A percentile compares a stretch with the other conserved stretches of the same genome.
Evolutionary conservation across 129 eudicot species (phyloP).

Genomic region (Chrysanthemum makinoi): DNA sequence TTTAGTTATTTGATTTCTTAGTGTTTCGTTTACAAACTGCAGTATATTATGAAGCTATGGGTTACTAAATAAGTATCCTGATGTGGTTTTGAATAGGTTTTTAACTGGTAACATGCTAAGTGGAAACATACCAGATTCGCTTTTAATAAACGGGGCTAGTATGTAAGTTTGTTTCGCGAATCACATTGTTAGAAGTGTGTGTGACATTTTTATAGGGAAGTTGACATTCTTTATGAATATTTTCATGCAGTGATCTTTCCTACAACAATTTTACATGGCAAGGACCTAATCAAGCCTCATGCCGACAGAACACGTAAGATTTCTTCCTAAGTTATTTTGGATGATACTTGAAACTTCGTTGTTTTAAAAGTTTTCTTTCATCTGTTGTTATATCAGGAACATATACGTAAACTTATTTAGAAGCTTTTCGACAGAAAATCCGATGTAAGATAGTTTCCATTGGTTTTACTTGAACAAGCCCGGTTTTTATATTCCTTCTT

Average conservation of each 20-base stretch:
- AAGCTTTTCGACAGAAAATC: conserved; percentile 53
- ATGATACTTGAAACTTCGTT: neutral
- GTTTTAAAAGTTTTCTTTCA: neutral
- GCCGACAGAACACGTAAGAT: conserved; percentile 59
- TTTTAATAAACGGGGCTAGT: conserved; percentile 68
- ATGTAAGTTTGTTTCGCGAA: conserved; percentile 48
- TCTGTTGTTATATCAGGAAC: conserved; percentile 44
- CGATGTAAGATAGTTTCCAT: conserved; percentile 47
- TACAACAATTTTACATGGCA: conserved; percentile 84
- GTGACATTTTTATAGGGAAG: neutral
- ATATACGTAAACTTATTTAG: conserved; percentile 59
- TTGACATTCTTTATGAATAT: conserved; percentile 3
- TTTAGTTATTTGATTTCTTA: conserved; percentile 7
- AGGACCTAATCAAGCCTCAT: conserved; percentile 62
- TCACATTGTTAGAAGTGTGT: neutral
- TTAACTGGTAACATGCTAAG: conserved; percentile 67
- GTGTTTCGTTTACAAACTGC: neutral
- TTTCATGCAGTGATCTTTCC: conserved; percentile 74
- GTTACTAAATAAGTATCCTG: conserved; percentile 7
- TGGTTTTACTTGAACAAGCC: neutral
- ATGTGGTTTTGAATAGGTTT: conserved; percentile 48
- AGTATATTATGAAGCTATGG: neutral
- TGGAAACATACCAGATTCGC: conserved; percentile 62
- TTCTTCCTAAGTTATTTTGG: neutral
- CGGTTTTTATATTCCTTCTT: neutral